Base-by-base conservation (phyloP, 306 rosid genomes). In the Dalbergia oliveri region DNA sequence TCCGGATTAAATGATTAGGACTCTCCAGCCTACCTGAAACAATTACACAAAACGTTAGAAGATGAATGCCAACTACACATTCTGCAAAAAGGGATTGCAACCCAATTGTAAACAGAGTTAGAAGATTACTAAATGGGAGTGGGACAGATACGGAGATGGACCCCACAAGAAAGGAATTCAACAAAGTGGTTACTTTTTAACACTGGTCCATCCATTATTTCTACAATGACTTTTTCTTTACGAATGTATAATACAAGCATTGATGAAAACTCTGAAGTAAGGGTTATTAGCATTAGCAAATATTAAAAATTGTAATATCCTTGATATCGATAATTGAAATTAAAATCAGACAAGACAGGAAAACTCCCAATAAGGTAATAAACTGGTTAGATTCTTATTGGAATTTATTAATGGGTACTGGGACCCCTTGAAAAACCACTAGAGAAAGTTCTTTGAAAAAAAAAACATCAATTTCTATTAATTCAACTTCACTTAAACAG, bases 1-100 rank as follows among this genome's bases (percentile, higher is more conserved):
- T 95, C 50, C 99, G 91, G 72, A 90, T 86, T 72, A 90, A 83
- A 82, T 83, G 80, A 79, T 89, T 87, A 59, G 97, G 99, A 86
- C 90, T 95, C 86, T 95, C 98, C 89, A 95, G 80, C 91, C 99
- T 90, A 89, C 94, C 99, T 95, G 97, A 87, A 83, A 69, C 64
- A 86, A 76, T 64, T 79, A 69, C 37, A 86, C 14, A 86, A 82
- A 72, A 69, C 61, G 72, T 77, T 56, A 77, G 31, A 51, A 58
- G 68, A 71, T 54, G 68, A 63, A 65, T 66, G 64, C 50, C 37
- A 75, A 77, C 78, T 51, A 53, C 54, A 71, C 67, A 62, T 72
- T 64, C 79, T 81, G 65, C 73, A 77, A 79, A 69, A 56, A 72
- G 45, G 71, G 70, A 50, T 49, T 41, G 39, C 23, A 51, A 74